Conservation (phyloP, 2,329 filamentous ascomycete species). For the Elsinoe perseae region DNA sequence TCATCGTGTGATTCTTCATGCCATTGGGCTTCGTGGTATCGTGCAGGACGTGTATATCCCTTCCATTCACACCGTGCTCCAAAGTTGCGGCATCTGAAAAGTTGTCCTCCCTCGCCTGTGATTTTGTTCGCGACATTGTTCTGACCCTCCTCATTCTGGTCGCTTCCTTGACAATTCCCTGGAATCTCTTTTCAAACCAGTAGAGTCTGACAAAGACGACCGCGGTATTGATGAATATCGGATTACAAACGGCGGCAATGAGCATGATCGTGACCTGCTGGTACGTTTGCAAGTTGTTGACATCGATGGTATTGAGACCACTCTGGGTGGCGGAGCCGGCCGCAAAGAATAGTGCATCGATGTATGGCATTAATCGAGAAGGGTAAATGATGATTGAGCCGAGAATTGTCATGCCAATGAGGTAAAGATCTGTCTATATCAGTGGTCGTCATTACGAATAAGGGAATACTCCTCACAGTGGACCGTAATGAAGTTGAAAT, state of each 20-base stretch:
- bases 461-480: slow-evolving; percentile 55
- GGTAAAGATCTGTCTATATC: slow-evolving; percentile 58
- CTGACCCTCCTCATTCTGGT: slow-evolving; percentile 57
- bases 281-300: slow-evolving; percentile 41
- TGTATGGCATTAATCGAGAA: slow-evolving; percentile 59
- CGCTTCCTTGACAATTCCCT: slow-evolving; percentile 69
- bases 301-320: slow-evolving; percentile 69
- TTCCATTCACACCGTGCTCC: slow-evolving; percentile 58
- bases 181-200: slow-evolving; percentile 97
- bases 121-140: slow-evolving; percentile 51
- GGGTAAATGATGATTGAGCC: slow-evolving; percentile 71
- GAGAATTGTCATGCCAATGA: slow-evolving; percentile 64
- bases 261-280: slow-evolving; percentile 60
- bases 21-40: slow-evolving; percentile 47
- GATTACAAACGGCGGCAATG: slow-evolving; percentile 66
- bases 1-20: slow-evolving; percentile 40
- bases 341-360: slow-evolving; percentile 85
- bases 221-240: slow-evolving; percentile 73
- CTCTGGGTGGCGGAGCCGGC: slow-evolving; percentile 83
- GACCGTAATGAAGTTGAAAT: slow-evolving; percentile 72
- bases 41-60: slow-evolving; percentile 60
- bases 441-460: neutral
- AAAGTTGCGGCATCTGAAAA: slow-evolving; percentile 38
- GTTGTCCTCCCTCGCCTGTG: slow-evolving; percentile 36
- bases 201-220: slow-evolving; percentile 91